phyloP scores from a whole-genome alignment of 306 rosid genomes.

The Cicer pinnatifidum region DNA sequence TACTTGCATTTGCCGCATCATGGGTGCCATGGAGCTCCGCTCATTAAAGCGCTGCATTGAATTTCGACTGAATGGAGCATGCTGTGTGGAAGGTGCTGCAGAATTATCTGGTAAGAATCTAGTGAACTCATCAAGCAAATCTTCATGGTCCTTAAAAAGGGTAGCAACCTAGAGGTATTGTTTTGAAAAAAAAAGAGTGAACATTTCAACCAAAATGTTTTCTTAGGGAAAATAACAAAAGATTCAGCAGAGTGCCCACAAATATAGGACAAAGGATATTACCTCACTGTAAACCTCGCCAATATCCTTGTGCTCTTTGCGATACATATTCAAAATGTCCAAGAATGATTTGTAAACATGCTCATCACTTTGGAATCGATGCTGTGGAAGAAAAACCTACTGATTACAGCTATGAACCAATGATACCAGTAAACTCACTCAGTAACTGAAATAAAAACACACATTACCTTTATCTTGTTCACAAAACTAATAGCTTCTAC shows the following conservation, averaged over 20 bases:
- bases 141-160: constrained; percentile 78
- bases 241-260: not conserved
- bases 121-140: constrained; percentile 86
- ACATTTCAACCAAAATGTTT: not conserved
- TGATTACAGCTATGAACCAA: constrained; percentile 28
- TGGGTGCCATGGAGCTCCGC: constrained; percentile 66
- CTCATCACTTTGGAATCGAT: constrained; percentile 83
- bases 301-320: constrained; percentile 95
- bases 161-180: constrained; percentile 63
- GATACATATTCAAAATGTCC: constrained; percentile 95
- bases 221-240: not conserved
- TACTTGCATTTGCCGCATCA: constrained; percentile 59
- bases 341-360: constrained; percentile 91
- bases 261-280: constrained; percentile 27
- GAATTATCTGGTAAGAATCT: constrained; percentile 90
- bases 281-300: constrained; percentile 93
- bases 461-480: constrained; percentile 89
- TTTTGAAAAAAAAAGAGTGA: constrained; percentile 16
- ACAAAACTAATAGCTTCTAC: constrained; percentile 98
- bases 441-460: constrained; percentile 23
- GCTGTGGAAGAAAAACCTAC: constrained; percentile 57
- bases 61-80: constrained; percentile 56
- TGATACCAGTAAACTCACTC: constrained; percentile 18
- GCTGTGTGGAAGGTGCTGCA: constrained; percentile 70
- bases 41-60: constrained; percentile 70